Base-by-base conservation (phyloP, 768 basidiomycete species). In the Trametes sanguinea region DNA sequence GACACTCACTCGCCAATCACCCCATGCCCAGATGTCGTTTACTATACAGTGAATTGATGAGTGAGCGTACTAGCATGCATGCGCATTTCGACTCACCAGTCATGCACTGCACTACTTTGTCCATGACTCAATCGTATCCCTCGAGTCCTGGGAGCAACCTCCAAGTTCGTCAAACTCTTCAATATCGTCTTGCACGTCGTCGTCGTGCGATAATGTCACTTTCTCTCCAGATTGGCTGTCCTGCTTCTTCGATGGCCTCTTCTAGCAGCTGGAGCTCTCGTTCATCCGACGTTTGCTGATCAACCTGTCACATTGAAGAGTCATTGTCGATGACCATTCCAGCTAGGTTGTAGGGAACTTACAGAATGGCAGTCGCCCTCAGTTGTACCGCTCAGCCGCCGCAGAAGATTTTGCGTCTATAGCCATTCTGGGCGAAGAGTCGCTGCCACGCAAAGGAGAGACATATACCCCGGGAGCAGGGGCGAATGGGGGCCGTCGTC, bases 101-200 rank as follows among this genome's bases (percentile, higher is more conserved):
- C 48, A 50, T 44, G 2, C 22, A 35, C 4, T 16, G 27, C 1
- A 6, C 52, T 30, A 53, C 22, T 51, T 52, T 10, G 67, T 57
- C 78, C 78, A 79, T 37, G 75, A 78, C 57, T 78, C 75, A 35
- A 78, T 79, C 39, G 65, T 77, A 61, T 76, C 75, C 35, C 68
- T 68, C 56, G 67, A 64, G 35, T 58, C 63, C 51, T 71, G 69
- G 0, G 69, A 67, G 2, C 11, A 42, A 5, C 40, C 37, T 8
- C 7, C 17, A 3, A 30, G 14, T 17, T 58, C 46, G 35, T 63
- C 57, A n/a, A 11, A 48, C 16, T 60, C 59, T 22, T 54, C 62
- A 11, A 54, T 50, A 13, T 54, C 57, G 8, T 55, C 53, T 14
- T 8, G 7, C 5, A 14, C 5, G 7, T 43, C n/a, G 42, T 14